Conservation (phyloP, 371 early-diverging fungal genomes). For the Phascolomyces articulosus region DNA sequence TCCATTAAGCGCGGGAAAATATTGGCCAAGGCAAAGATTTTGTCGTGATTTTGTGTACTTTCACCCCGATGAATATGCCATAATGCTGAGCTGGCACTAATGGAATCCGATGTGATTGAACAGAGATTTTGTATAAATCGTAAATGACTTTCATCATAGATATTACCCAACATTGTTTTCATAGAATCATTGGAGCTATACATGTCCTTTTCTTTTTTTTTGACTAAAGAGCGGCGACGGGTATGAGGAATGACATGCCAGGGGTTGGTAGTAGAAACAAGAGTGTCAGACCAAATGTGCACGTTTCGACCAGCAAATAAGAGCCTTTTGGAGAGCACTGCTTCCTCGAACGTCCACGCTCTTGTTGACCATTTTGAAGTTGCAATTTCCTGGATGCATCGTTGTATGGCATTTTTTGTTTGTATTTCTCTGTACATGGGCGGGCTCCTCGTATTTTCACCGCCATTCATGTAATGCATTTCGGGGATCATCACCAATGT, state of each 20-base stretch:
- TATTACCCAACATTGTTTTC: too few relatives aligned
- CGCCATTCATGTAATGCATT: too few relatives aligned
- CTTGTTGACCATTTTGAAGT: not conserved
- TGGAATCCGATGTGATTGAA: not conserved
- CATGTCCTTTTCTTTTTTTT: too few relatives aligned
- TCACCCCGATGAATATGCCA: too few relatives aligned
- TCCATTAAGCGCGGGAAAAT: too few relatives aligned
- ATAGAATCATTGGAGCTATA: too few relatives aligned
- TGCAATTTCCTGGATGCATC: not conserved
- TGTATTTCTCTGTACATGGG: not conserved
- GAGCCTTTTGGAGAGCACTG: not conserved
- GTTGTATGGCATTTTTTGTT: not conserved
- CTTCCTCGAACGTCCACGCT: slow-evolving; percentile 4
- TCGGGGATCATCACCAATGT: not conserved
- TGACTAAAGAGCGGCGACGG: too few relatives aligned
- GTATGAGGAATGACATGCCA: not conserved
- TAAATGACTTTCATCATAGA: not conserved
- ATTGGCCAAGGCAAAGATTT: not conserved
- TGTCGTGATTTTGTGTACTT: too few relatives aligned
- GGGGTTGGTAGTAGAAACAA: not conserved
- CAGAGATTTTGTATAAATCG: not conserved
- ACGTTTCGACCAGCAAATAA: not conserved
- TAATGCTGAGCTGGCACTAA: not conserved
- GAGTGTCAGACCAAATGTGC: not conserved
- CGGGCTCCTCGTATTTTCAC: too few relatives aligned